Base-by-base conservation (phyloP, 805 yeast species). In the Sugiyamaella boreocaroliniensis region DNA sequence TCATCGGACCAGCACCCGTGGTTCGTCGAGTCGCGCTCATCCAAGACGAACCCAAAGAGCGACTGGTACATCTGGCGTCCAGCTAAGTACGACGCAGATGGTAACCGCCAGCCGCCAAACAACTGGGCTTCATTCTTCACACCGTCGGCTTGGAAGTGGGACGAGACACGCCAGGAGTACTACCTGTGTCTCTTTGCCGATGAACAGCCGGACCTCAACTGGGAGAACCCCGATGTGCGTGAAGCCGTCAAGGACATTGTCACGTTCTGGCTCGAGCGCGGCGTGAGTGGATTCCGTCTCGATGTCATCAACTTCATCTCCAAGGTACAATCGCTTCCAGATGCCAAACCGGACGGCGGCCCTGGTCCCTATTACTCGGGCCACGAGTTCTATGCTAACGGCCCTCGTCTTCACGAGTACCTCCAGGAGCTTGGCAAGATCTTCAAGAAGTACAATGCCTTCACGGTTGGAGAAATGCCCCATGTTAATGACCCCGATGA, bases 21-120 rank as follows among this genome's bases (percentile, higher is more conserved):
- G 84, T 80, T 80, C 68, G 68, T 77, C 61, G 81, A 80, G 61
- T 76, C 81, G 9, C 66, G 79, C 51, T 69, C 77, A 6, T 75
- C 80, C 15, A 73, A 69, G 59, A 67, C 71, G 48, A 77, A 76
- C 64, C 76, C 82, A 6, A 79, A 80, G 68, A 72, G 84, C 62
- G 82, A 80, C 64, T 79, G 83, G 82, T 78, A 78, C 66, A 70
- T 77, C 55, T 80, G 85, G 85, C 76, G 71, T 58, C 75, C 76
- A 32, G 72, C 80, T 29, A 71, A 64, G 45, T 73, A 70, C 61
- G 79, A 76, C 55, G 46, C 22, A 22, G 68, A 71, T n/a, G 82
- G 83, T 22, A 71, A 71, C 49, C 72, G 81, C 59, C 72, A 67
- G 16, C 81, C 82, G 7, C 82, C 83, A 18, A 80, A 75, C 66